Base-by-base conservation (phyloP, 441 rosid genomes). In the Raphanus hybrid region DNA sequence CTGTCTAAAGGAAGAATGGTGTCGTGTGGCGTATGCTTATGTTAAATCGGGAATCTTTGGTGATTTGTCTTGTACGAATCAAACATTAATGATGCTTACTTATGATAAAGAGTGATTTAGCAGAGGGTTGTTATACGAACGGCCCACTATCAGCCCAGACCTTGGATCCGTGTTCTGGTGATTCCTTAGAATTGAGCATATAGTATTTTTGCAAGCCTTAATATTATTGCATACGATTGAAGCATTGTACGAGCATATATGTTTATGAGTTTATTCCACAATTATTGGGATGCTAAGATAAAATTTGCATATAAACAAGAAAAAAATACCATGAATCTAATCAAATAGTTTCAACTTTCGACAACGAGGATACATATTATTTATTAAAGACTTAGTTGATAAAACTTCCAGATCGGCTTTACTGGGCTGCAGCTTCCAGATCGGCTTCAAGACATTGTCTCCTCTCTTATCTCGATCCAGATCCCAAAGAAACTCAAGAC, bases 21-120 rank as follows among this genome's bases (percentile, higher is more conserved):
- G 70, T 78, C 81, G 69, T 78, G 43, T 73, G 59, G 65, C 2
- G 7, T 72, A 20, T 60, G 59, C 74, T 27, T 41, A 72, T 78
- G 73, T 27, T 20, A 73, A 52, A 59, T 61, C 5, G 48, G 37
- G 77, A 78, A 78, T 78, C 77, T 78, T 61, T 67, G 27, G 27
- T 67, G 50, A 26, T 67, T 73, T 78, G 74, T 65, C 81, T 67
- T 67, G 65, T 73, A 67, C 59, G 63, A 71, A 66, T 71, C 73
- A 71, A 45, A 32, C 10, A 64, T 64, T 77, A 34, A 71, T 52
- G 72, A 78, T 71, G 43, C 62, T 66, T 72, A 23, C 26, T 23
- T 23, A 23, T 23, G 26, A 23, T 23, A 23, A 23, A 23, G 26
- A 23, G 26, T 23, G 61, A 52, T 43, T 70, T 29, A 55, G 39